phyloP scores from a whole-genome alignment of 345 rosid species.

The Pistacia vera region DNA sequence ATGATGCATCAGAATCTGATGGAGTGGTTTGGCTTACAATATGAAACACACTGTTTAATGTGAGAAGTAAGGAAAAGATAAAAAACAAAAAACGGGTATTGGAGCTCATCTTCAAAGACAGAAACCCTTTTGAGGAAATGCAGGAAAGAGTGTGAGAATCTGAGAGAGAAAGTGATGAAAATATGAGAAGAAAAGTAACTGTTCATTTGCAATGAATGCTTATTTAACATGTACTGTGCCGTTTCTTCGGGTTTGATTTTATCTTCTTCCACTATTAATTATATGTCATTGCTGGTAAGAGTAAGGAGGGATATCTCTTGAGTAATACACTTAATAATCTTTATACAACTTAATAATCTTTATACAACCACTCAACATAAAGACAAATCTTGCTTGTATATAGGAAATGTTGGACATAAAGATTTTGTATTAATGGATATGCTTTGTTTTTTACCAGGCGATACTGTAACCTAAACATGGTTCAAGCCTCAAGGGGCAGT shows the following conservation, averaged over 20 bases:
- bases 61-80: slow-evolving; percentile 9
- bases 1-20: slow-evolving; percentile 16
- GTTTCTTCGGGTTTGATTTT: slow-evolving; percentile 10
- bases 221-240: background rate
- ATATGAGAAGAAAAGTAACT: background rate
- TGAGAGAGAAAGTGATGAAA: background rate
- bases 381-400: too few species aligned
- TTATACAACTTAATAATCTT: too few species aligned
- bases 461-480: too few species aligned
- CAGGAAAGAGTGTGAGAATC: slow-evolving; percentile 11
- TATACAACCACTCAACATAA: too few species aligned
- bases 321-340: too few species aligned
- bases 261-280: background rate
- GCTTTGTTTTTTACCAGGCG: too few species aligned
- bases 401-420: too few species aligned
- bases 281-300: too few species aligned
- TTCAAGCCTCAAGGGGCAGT: too few species aligned
- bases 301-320: too few species aligned
- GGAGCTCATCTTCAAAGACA: slow-evolving; percentile 22
- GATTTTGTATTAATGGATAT: too few species aligned
- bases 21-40: slow-evolving; percentile 12
- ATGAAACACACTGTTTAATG: slow-evolving; percentile 9
- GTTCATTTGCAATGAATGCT: background rate
- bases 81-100: slow-evolving; percentile 14
- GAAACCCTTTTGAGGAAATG: slow-evolving; percentile 4